These are phyloP conservation scores for Lipomyces sp. DNA, from an alignment of 805 yeast species.

Conservation along the genomic window DNA sequence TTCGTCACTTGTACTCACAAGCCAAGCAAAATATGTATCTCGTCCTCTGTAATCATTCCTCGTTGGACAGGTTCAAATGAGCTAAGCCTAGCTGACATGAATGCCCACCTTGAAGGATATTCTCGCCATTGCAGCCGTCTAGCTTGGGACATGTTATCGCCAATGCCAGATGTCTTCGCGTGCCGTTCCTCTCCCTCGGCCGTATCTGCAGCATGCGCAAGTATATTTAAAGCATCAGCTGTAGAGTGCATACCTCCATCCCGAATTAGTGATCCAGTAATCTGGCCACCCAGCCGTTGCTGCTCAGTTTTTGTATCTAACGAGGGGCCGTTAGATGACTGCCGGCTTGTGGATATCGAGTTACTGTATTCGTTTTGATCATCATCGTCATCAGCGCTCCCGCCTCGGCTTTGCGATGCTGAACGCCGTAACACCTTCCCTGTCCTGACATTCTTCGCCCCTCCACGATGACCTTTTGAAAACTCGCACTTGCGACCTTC, in stretches of 20 bases:
- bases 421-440: slow-evolving; percentile 34
- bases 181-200: slow-evolving; percentile 22
- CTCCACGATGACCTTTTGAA: slow-evolving; percentile 57
- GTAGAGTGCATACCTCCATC: slow-evolving; percentile 38
- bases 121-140: background rate
- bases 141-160: no score
- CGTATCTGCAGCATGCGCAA: slow-evolving; percentile 39
- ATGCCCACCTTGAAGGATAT: slow-evolving; percentile 21
- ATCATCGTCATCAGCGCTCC: slow-evolving; percentile 6
- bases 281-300: background rate
- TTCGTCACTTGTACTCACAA: slow-evolving; percentile 16
- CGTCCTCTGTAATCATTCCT: slow-evolving; percentile 55
- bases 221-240: slow-evolving; percentile 41
- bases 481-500: slow-evolving; percentile 80
- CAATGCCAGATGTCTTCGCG: no score
- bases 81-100: slow-evolving; percentile 22
- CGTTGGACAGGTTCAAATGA: slow-evolving; percentile 33
- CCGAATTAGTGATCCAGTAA: slow-evolving; percentile 23
- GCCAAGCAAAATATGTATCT: slow-evolving; percentile 34
- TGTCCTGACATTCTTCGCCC: slow-evolving; percentile 40
- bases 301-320: background rate
- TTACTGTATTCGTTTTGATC: no score
- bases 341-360: slow-evolving; percentile 41
- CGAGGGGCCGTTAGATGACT: slow-evolving; percentile 2
- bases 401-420: slow-evolving; percentile 2